Percentiles rank a stretch among this genome's conserved stretches.
Evolutionary conservation across 169 alveolate genomes (phyloP).

Genomic region (Cryptosporidium viatorum): DNA sequence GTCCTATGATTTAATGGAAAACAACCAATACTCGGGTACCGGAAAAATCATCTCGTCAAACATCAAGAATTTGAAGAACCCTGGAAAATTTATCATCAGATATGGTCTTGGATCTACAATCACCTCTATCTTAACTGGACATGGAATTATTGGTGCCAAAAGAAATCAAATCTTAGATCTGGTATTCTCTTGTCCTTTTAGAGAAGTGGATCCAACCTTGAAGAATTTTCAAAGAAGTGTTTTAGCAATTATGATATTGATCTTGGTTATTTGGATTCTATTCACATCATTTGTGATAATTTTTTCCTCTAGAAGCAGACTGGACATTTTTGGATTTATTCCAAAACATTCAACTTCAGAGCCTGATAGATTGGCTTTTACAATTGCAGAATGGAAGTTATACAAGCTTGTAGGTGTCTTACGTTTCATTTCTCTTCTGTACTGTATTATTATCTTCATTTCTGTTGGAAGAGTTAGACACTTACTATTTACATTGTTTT

Average conservation of each 20-base stretch:
- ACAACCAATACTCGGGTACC: neutral
- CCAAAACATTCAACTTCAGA: constrained; percentile 22
- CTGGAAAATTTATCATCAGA: constrained; percentile 21
- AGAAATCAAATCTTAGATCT: constrained; percentile 62
- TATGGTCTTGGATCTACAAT: constrained; percentile 36
- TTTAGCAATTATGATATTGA: neutral
- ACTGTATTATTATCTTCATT: constrained; percentile 30
- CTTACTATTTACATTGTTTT: constrained; percentile 29
- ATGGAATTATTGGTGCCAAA: constrained; percentile 23
- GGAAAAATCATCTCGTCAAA: neutral
- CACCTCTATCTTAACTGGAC: constrained; percentile 16
- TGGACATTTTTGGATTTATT: constrained; percentile 50
- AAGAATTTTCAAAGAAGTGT: constrained; percentile 49
- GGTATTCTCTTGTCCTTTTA: constrained; percentile 65
- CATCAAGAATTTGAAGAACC: neutral
- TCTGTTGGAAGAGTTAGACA: constrained; percentile 69
- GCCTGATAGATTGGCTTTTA: constrained; percentile 29
- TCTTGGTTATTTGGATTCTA: constrained; percentile 39
- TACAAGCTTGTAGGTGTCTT: constrained; percentile 40
- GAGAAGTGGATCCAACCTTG: constrained; percentile 47
- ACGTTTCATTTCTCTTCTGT: constrained; percentile 46
- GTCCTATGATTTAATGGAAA: neutral
- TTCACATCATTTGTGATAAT: constrained; percentile 42
- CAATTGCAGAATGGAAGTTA: constrained; percentile 37
- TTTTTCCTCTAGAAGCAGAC: constrained; percentile 60